Percentiles rank a stretch among this genome's conserved stretches.
These are phyloP conservation scores for Pterocarpus santalinus DNA, from an alignment of 306 rosid genomes.

Conservation along the genomic window DNA sequence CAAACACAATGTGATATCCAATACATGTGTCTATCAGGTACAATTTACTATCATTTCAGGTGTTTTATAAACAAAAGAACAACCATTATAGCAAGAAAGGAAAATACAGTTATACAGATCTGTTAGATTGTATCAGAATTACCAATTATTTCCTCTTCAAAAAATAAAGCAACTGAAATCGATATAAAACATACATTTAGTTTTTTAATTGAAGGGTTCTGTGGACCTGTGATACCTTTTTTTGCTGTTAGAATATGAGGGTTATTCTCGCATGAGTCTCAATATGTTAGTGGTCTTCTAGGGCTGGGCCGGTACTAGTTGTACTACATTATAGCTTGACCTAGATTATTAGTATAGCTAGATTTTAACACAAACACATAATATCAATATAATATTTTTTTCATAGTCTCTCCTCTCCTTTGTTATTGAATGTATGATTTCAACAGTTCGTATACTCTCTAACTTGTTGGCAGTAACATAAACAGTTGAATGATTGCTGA, in stretches of 20 bases:
- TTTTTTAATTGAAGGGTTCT: too few species aligned
- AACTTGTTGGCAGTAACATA: conserved; percentile 2
- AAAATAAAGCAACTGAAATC: background rate
- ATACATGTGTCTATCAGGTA: background rate
- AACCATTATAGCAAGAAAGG: too few species aligned
- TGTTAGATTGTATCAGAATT: too few species aligned
- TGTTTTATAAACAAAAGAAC: too few species aligned
- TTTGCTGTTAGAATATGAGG: background rate
- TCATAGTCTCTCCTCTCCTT: conserved; percentile 4
- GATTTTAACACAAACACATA: background rate
- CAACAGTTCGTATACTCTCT: background rate
- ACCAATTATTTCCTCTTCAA: too few species aligned
- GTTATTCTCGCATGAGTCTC: background rate
- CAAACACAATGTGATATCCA: conserved; percentile 12
- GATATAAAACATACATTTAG: background rate
- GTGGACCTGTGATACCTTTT: too few species aligned
- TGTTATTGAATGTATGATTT: conserved; percentile 17
- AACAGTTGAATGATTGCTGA: conserved; percentile 3
- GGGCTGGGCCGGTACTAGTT: background rate
- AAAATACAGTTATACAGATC: too few species aligned
- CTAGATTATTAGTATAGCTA: background rate
- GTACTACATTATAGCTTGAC: conserved; percentile 6
- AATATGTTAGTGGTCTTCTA: background rate
- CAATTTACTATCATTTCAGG: too few species aligned
- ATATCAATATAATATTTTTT: conserved; percentile 24